Conservation (phyloP, 2,329 filamentous ascomycete species). For the Shiraia bambusicola region DNA sequence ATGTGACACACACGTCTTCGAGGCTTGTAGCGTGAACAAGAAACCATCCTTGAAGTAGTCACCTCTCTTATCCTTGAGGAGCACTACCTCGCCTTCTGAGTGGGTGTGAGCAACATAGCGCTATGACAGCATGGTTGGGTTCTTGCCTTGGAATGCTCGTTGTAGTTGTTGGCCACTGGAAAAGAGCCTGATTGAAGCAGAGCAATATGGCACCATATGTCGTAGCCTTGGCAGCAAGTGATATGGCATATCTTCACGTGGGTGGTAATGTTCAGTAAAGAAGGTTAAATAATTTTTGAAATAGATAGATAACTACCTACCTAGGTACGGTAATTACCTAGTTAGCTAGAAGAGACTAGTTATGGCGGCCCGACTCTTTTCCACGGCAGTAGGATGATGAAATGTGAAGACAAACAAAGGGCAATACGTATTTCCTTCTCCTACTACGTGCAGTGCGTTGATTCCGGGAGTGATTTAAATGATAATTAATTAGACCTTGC, state of each 20-base stretch:
- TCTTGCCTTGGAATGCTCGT: constrained; percentile 36
- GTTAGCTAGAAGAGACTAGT: no score
- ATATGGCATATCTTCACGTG: constrained; percentile 24
- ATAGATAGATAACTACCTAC: no score
- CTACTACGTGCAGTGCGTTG: no score
- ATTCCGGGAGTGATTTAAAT: neutral
- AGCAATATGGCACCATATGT: neutral
- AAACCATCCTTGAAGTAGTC: constrained; percentile 37
- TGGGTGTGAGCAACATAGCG: constrained; percentile 14
- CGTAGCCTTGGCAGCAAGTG: constrained; percentile 1
- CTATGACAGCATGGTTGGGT: neutral
- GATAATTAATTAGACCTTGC: constrained; percentile 12
- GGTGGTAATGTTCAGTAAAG: constrained; percentile 15
- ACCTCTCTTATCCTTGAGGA: constrained; percentile 46
- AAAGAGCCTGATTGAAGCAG: constrained; percentile 15
- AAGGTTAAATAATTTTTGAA: constrained; percentile 1
- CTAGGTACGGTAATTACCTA: no score
- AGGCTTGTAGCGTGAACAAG: constrained; percentile 44
- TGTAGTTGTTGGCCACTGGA: constrained; percentile 17
- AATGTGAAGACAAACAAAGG: no score
- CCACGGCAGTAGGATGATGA: no score
- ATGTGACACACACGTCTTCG: constrained; percentile 44
- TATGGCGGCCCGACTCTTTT: no score
- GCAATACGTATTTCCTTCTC: no score
- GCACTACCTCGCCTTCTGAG: constrained; percentile 44